Percentiles rank a stretch among this genome's conserved stretches.
phyloP scores from a whole-genome alignment of 345 rosid species.

The Arabidopsis suecica region DNA sequence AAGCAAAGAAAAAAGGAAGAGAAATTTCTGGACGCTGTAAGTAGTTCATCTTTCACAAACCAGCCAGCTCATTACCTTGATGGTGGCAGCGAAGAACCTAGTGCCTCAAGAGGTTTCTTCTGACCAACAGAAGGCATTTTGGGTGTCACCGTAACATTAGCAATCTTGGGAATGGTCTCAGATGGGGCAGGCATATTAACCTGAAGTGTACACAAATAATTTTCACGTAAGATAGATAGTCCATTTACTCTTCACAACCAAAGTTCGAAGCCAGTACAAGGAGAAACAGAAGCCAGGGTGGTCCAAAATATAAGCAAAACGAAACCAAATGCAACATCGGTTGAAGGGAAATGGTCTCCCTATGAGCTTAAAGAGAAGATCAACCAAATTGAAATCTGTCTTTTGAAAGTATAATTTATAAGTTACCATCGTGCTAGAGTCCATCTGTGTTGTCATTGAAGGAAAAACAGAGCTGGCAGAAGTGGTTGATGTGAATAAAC shows the following conservation, averaged over 20 bases:
- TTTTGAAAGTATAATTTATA: not conserved
- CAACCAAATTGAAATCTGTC: conserved; percentile 13
- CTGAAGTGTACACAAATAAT: conserved; percentile 45
- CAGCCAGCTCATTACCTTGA: conserved; percentile 56
- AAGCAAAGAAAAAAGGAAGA: not conserved
- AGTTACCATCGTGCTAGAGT: conserved; percentile 57
- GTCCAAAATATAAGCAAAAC: conserved; percentile 5
- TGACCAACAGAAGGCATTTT: conserved; percentile 65
- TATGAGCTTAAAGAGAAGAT: not conserved
- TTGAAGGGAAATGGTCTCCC: not conserved
- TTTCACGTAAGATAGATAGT: not conserved
- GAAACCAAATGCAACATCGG: conserved; percentile 2
- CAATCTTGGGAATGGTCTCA: conserved; percentile 52
- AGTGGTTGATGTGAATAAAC: conserved; percentile 46
- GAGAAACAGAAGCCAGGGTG: not conserved
- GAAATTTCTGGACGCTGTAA: not conserved
- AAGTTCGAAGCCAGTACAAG: conserved; percentile 25
- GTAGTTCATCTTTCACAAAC: conserved; percentile 14
- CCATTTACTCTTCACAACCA: conserved; percentile 9
- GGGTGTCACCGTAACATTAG: conserved; percentile 57
- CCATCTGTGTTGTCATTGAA: conserved; percentile 51
- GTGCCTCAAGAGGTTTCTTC: conserved; percentile 75
- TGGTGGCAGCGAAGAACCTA: conserved; percentile 70
- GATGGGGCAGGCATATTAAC: conserved; percentile 52
- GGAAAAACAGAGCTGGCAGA: conserved; percentile 50